Evolutionary conservation across 202 grass and related monocot species (phyloP).

Genomic region (Cymbopogon flexuosus): DNA sequence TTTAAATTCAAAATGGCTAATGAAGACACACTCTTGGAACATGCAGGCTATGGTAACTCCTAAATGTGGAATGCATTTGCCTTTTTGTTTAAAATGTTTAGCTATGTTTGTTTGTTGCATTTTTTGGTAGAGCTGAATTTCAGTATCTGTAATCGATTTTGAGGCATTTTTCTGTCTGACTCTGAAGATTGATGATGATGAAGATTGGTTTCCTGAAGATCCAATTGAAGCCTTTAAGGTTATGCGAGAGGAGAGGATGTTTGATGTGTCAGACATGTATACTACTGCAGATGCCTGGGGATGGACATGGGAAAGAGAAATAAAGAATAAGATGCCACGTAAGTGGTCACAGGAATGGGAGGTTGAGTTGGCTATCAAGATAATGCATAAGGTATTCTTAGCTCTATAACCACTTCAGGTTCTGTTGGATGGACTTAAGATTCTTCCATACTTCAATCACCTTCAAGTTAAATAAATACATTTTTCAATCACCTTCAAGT

Average conservation of each 20-base stretch:
- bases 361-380: constrained; percentile 89
- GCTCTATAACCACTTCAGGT: neutral
- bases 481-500: neutral
- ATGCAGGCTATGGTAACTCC: constrained; percentile 6
- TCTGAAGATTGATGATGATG: constrained; percentile 72
- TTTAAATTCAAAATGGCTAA: constrained; percentile 3
- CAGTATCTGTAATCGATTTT: neutral
- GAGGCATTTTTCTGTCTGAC: constrained; percentile 19
- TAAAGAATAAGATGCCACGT: constrained; percentile 75
- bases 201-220: constrained; percentile 91
- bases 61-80: neutral
- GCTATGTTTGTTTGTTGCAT: constrained; percentile 14
- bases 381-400: constrained; percentile 68
- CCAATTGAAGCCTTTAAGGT: constrained; percentile 82
- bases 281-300: constrained; percentile 92
- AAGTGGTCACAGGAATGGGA: constrained; percentile 99
- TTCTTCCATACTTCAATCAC: constrained; percentile 17
- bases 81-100: constrained; percentile 18
- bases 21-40: neutral
- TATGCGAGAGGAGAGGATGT: constrained; percentile 71
- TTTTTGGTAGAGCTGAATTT: neutral
- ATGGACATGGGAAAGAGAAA: constrained; percentile 93
- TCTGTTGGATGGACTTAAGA: neutral
- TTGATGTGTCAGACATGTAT: constrained; percentile 80
- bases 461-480: neutral